Evolutionary conservation across 495 filamentous ascomycete species (phyloP), one percentile per base, ranked within the genome.

Genomic region (Penicillium robsamsonii): DNA sequence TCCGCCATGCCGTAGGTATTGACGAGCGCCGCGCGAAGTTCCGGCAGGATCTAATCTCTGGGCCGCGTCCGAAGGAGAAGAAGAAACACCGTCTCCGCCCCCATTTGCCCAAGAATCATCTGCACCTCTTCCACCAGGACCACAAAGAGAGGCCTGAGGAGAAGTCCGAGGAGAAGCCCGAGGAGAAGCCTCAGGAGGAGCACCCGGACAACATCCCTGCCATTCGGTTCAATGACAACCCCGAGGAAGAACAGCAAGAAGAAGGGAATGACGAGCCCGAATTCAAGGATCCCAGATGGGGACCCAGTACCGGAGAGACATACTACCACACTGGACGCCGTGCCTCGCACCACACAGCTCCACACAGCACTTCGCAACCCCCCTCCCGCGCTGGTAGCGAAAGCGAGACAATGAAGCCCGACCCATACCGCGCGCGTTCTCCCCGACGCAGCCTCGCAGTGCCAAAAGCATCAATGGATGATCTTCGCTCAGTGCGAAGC

Each of bases 1-100:
- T 81, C 50, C 66, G 89, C 3, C 89, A 92, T 67, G 89, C 88
- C 1, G 89, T 92, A 6, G 83, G 83, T 41, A 90, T 91, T 57
- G 89, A 92, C 50, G 89, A 92, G 70, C 80, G 89, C 4, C 79
- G 89, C 8, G 89, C 88, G 37, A 84, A 84, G 51, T 84, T 84
- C 57, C 69, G 80, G 22, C 86, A 88, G 61, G 89, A 91, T 64
- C 67, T 92, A 12, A 86, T 92, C 30, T 89, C 88, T 12, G 82
- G 86, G 55, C 61, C 67, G 7, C 77, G 70, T 43, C 65, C 63
- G 22, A 53, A 56, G 2, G 70, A 72, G 31, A 61, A 67, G 13
- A 65, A 59, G 4, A 64, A 72, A 41, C 64, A 70, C 12, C 68
- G 65, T 17, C 64, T 69, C 18, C 68, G 70, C 10, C 73, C 76